A percentile compares a stretch with the other conserved stretches of the same genome.
These are phyloP conservation scores for Prunus campanulata DNA, from an alignment of 306 rosid genomes.

Conservation along the genomic window DNA sequence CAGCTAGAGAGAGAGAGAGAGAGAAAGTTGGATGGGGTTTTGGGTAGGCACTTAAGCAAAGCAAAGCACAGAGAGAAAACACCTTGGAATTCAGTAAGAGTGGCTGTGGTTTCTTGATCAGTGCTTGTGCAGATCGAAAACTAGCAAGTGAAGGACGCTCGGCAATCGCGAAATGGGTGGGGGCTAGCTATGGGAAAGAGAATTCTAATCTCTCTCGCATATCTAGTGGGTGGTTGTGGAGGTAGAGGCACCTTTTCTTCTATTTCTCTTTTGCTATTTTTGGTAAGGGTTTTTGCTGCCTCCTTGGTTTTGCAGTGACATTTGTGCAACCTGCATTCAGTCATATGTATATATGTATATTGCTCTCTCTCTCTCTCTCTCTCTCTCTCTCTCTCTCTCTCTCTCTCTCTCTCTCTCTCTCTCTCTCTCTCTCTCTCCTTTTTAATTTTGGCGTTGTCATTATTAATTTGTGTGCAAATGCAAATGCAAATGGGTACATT, in stretches of 20 bases:
- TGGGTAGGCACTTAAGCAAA: neutral
- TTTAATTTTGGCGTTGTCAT: constrained; percentile 8
- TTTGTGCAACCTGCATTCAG: constrained; percentile 75
- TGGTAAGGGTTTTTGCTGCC: constrained; percentile 21
- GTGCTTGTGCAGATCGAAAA: constrained; percentile 37
- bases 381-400: neutral
- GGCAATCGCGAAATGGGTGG: constrained; percentile 74
- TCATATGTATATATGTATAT: neutral
- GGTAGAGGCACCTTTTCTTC: constrained; percentile 1
- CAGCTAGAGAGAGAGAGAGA: too few relatives aligned
- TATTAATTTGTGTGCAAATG: constrained; percentile 8
- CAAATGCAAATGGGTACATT: constrained; percentile 1
- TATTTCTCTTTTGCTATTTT: constrained; percentile 17
- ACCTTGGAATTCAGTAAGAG: constrained; percentile 58
- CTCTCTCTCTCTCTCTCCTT: neutral
- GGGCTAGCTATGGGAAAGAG: neutral
- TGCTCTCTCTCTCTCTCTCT: too few relatives aligned
- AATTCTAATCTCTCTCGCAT: neutral
- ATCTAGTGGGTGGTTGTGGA: neutral
- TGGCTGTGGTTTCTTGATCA: neutral
- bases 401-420: neutral
- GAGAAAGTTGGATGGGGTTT: too few relatives aligned
- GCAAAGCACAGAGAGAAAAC: neutral
- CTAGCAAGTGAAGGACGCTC: constrained; percentile 45
- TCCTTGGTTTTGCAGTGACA: constrained; percentile 47